Evolutionary conservation across 73 alveolate genomes (phyloP).

Genomic region (Tetrahymena malaccensis): DNA sequence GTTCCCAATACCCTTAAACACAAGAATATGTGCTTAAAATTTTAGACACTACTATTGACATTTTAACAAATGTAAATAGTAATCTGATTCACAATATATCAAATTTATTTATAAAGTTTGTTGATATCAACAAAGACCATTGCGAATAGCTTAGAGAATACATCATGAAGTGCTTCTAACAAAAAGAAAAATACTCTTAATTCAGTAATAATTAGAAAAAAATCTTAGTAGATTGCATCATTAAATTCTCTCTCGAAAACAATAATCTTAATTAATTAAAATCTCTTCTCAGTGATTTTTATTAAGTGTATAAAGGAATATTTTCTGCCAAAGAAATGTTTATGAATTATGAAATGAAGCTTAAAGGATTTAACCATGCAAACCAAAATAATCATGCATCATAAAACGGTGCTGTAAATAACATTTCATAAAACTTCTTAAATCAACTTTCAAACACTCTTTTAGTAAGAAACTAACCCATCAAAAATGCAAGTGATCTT

Average conservation of each 20-base stretch:
- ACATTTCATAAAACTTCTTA: background rate
- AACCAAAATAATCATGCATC: background rate
- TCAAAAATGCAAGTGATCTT: background rate
- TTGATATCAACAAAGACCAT: background rate
- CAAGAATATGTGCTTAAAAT: background rate
- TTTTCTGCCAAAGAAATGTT: background rate
- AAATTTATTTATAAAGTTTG: background rate
- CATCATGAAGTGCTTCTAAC: background rate
- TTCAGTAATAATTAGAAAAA: background rate
- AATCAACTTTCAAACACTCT: background rate
- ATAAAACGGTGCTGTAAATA: background rate
- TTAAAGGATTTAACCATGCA: background rate
- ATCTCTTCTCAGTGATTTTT: background rate
- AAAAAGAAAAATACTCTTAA: background rate
- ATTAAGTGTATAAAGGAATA: background rate
- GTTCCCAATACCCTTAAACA: background rate
- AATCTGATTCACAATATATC: background rate
- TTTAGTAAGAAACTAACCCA: background rate
- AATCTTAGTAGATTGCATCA: background rate
- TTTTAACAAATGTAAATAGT: background rate
- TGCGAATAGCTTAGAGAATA: background rate
- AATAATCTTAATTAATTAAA: background rate
- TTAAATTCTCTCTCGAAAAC: background rate
- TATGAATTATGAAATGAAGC: background rate
- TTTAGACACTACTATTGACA: background rate